Base-by-base conservation (phyloP, 169 alveolate species). In the Eimeria brunetti region DNA sequence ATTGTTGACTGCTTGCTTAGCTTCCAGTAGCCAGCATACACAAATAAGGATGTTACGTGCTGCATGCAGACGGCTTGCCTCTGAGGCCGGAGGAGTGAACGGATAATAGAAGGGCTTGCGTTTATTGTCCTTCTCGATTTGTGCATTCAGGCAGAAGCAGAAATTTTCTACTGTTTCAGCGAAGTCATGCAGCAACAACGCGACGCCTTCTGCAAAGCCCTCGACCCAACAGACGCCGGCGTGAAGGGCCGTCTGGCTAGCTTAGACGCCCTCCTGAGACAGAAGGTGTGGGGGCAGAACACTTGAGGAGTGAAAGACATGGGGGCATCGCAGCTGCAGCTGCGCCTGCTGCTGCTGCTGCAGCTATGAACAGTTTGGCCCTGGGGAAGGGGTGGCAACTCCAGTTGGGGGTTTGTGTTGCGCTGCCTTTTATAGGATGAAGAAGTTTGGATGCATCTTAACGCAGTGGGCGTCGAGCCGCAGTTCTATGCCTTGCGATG, bases 61-160 rank as follows among this genome's bases (percentile, higher is more conserved):
- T 33, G 67, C 38, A 56, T 56, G 67, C 30, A 20, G 18, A n/a
- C n/a, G 80, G 80, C 76, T 58, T 83, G 75, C 22, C 56, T 53
- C 51, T n/a, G 7, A 41, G 38, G 20, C 38, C 30, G 69, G 30
- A 33, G 16, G 33, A 4, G 8, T 51, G 58, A 69, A 5, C 9
- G n/a, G 30, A 46, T 0, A 80, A 11, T 33, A 58, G 1, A 0
- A 64, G 12, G 58, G n/a, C 5, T 58, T 44, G 24, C 16, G 36
- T 22, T 36, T 14, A 7, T 24, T 30, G 58, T 36, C 58, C 86
- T 33, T 7, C 38, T 24, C 18, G n/a, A 20, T 51, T 64, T 69
- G 36, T 20, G 83, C 33, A 0, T 88, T 58, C 88, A 97, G 94
- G 97, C 97, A 49, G 97, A 97, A 80, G 97, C 96, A 2, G 97